phyloP scores from a whole-genome alignment of 805 yeast genomes.

The Soucietia sequanensis region DNA sequence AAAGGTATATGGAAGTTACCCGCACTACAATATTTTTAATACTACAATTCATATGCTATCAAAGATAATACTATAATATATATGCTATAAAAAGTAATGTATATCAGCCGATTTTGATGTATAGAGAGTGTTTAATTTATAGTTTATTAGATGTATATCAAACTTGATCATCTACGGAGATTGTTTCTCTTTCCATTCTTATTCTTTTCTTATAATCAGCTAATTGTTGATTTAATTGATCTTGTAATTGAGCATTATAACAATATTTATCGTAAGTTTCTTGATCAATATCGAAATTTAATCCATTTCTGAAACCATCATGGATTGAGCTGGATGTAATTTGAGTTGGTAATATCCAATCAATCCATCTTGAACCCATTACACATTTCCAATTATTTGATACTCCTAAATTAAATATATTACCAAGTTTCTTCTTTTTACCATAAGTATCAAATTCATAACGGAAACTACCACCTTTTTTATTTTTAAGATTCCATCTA shows the following conservation, averaged over 20 bases:
- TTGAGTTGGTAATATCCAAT: constrained; percentile 69
- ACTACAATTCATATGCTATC: no score
- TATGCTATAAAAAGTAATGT: no score
- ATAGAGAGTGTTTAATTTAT: no score
- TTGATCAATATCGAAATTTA: constrained; percentile 50
- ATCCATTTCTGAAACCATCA: constrained; percentile 39
- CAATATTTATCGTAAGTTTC: constrained; percentile 38
- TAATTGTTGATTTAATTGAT: constrained; percentile 44
- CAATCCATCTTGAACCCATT: constrained; percentile 66
- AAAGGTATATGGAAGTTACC: no score
- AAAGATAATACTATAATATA: no score
- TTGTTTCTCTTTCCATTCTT: constrained; percentile 12
- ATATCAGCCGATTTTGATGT: no score
- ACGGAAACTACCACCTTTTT: constrained; percentile 16
- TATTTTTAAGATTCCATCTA: constrained; percentile 45
- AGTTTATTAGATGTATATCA: no score
- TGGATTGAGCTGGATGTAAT: constrained; percentile 18
- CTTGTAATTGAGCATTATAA: constrained; percentile 44
- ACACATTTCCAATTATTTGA: constrained; percentile 60
- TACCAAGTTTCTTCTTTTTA: constrained; percentile 49
- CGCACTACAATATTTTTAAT: no score
- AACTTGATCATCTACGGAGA: no score
- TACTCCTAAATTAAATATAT: constrained; percentile 75
- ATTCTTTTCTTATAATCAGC: constrained; percentile 17
- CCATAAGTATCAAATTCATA: constrained; percentile 39